phyloP scores from a whole-genome alignment of 768 basidiomycete genomes.

The Hygrocybe coccinea region DNA sequence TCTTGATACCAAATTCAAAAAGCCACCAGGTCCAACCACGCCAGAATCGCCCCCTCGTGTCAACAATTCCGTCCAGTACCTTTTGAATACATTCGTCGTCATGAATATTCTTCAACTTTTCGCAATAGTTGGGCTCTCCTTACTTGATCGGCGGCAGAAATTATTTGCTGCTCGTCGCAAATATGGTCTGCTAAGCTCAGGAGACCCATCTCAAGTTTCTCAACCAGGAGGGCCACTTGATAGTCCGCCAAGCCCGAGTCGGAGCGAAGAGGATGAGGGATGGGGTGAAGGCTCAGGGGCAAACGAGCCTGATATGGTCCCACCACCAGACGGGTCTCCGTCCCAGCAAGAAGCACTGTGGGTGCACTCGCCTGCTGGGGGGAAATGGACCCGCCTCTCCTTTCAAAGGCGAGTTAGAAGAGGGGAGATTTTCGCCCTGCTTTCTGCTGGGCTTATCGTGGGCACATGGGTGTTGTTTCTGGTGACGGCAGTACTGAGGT shows the following conservation, averaged over 20 bases:
- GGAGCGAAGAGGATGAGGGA: not conserved
- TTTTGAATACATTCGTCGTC: slow-evolving; percentile 53
- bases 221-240: slow-evolving; percentile 4
- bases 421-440: slow-evolving; percentile 49
- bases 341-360: not conserved
- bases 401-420: slow-evolving; percentile 25
- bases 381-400: not conserved
- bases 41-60: slow-evolving; percentile 18
- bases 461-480: slow-evolving; percentile 63
- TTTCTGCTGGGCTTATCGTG: slow-evolving; percentile 41
- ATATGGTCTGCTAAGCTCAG: slow-evolving; percentile 6
- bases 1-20: slow-evolving; percentile 46
- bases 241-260: not conserved
- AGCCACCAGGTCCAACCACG: slow-evolving; percentile 13
- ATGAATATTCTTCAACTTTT: slow-evolving; percentile 55
- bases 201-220: not conserved
- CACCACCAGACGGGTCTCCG: not conserved
- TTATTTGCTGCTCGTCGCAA: slow-evolving; percentile 14
- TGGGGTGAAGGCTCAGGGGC: not conserved
- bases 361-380: not conserved
- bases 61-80: slow-evolving; percentile 41
- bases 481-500: slow-evolving; percentile 52
- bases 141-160: slow-evolving; percentile 43
- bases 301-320: not conserved
- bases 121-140: slow-evolving; percentile 45